phyloP scores from a whole-genome alignment of 768 basidiomycete species.

The Kwoniella bestiolae region DNA sequence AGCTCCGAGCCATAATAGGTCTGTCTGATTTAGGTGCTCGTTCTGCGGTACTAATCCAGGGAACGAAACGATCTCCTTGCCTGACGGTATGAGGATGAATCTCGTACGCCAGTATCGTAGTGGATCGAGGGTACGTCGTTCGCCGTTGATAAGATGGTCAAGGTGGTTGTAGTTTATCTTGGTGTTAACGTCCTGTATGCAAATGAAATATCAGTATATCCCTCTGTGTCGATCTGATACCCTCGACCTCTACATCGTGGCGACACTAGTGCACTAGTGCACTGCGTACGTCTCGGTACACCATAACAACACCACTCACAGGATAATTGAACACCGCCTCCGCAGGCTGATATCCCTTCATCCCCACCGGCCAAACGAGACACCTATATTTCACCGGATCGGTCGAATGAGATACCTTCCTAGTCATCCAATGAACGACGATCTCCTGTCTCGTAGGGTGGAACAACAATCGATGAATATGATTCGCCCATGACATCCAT shows the following conservation, averaged over 20 bases:
- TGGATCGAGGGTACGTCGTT: constrained; percentile 66
- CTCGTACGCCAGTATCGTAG: constrained; percentile 92
- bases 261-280: too few species aligned
- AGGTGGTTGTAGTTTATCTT: constrained; percentile 56
- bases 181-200: constrained; percentile 41
- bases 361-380: constrained; percentile 90
- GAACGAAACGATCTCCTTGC: constrained; percentile 64
- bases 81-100: constrained; percentile 87
- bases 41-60: constrained; percentile 61
- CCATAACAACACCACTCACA: constrained; percentile 55
- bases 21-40: constrained; percentile 71
- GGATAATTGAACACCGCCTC: constrained; percentile 74
- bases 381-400: constrained; percentile 77
- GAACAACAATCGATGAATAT: constrained; percentile 90
- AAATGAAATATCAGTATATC: neutral
- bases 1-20: constrained; percentile 83
- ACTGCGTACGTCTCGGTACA: neutral
- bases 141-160: constrained; percentile 55
- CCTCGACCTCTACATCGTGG: too few species aligned
- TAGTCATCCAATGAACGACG: constrained; percentile 81
- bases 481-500: constrained; percentile 91
- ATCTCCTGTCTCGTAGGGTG: constrained; percentile 76
- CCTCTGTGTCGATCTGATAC: too few species aligned
- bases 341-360: constrained; percentile 81
- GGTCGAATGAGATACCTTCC: constrained; percentile 63